These are phyloP conservation scores for Fusarium coicis DNA, from an alignment of 2,329 filamentous ascomycete species.

Conservation along the genomic window DNA sequence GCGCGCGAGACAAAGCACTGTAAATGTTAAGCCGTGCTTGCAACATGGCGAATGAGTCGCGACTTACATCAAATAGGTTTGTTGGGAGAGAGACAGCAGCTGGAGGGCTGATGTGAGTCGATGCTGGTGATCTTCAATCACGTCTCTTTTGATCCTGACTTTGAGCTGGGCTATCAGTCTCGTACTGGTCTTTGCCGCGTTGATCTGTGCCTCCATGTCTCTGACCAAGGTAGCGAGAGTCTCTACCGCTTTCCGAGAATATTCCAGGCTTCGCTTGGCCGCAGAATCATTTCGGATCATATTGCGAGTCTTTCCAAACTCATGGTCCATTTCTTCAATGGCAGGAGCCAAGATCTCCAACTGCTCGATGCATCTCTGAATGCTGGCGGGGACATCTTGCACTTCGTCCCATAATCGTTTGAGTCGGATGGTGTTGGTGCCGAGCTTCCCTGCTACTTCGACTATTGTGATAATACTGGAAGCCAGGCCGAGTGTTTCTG, in stretches of 20 bases:
- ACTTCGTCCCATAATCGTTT: conserved; percentile 35
- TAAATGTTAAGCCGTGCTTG: rapidly evolving
- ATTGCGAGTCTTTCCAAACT: neutral
- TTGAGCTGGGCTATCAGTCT: neutral
- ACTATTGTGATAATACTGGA: conserved; percentile 30
- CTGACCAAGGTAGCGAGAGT: neutral
- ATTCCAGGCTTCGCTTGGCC: conserved; percentile 2
- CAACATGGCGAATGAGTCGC: rapidly evolving
- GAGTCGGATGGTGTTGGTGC: conserved; percentile 2
- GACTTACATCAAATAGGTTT: conserved; percentile 21
- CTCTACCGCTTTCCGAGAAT: conserved; percentile 1
- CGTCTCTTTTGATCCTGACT: conserved; percentile 7
- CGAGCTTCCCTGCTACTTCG: conserved; percentile 25
- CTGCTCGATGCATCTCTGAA: conserved; percentile 2
- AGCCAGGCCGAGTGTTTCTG: conserved; percentile 23
- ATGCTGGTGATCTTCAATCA: conserved; percentile 12
- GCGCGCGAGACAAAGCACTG: conserved; percentile 13
- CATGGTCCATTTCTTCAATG: conserved; percentile 6
- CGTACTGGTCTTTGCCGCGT: neutral
- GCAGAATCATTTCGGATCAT: neutral
- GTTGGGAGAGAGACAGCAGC: conserved; percentile 9
- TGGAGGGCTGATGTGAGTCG: conserved; percentile 5
- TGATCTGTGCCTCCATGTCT: conserved; percentile 16
- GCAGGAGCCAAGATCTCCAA: neutral
- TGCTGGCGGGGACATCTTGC: conserved; percentile 4